Conservation (phyloP, 768 basidiomycete genomes). For the Scleroderma bovista region DNA sequence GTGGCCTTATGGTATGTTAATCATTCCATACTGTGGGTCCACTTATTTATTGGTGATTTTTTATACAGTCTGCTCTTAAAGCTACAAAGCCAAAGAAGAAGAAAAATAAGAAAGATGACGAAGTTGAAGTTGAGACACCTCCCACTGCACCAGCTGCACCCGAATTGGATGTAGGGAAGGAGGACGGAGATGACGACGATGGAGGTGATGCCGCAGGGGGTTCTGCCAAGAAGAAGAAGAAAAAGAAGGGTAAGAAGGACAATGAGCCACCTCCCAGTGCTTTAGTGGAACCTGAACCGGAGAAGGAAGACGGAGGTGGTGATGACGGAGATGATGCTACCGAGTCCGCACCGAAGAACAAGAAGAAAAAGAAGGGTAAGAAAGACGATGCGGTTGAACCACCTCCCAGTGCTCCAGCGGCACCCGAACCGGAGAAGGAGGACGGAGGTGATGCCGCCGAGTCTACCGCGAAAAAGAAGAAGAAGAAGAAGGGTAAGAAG, state of each 20-base stretch:
- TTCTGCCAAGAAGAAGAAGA: conserved; percentile 11
- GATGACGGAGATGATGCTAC: conserved; percentile 43
- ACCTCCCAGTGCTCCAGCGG: background rate
- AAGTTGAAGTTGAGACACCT: conserved; percentile 49
- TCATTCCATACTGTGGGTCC: conserved; percentile 4
- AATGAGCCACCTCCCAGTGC: conserved; percentile 19
- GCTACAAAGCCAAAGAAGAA: conserved; percentile 52
- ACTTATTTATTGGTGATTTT: conserved; percentile 1
- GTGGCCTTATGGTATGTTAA: conserved; percentile 65
- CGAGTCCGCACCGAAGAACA: conserved; percentile 49
- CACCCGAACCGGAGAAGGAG: conserved; percentile 33
- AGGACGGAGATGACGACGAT: conserved; percentile 29
- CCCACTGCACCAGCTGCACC: background rate
- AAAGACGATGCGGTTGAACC: conserved; percentile 72
- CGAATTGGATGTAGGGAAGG: conserved; percentile 14
- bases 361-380: conserved; percentile 97
- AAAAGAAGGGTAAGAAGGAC: conserved; percentile 18
- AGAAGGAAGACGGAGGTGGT: conserved; percentile 36
- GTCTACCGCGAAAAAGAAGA: conserved; percentile 68
- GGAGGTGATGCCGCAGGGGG: conserved; percentile 2
- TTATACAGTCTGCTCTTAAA: conserved; percentile 55
- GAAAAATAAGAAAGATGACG: conserved; percentile 54
- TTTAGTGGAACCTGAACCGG: conserved; percentile 28
- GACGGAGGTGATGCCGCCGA: conserved; percentile 59
- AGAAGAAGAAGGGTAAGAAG: conserved; percentile 77